Conservation (phyloP, 495 filamentous ascomycete genomes). For the Xylaria castorea region DNA sequence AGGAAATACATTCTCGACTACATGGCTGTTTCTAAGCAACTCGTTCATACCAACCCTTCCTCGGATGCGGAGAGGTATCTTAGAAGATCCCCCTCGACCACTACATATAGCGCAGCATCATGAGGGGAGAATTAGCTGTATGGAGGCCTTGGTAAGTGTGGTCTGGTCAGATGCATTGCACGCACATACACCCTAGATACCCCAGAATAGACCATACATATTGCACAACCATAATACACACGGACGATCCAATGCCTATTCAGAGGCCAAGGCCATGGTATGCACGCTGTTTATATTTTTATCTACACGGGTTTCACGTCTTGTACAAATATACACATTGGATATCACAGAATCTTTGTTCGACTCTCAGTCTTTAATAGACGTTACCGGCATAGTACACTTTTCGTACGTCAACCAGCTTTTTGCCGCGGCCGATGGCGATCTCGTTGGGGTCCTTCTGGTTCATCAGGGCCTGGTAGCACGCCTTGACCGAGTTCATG, state of each 20-base stretch:
- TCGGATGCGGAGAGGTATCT: neutral
- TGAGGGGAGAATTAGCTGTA: neutral
- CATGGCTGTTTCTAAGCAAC: neutral
- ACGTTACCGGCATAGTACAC: slow-evolving; percentile 92
- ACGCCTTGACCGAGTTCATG: slow-evolving; percentile 96
- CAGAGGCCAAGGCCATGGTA: neutral
- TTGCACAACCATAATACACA: neutral
- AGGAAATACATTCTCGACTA: neutral
- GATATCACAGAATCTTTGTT: slow-evolving; percentile 2
- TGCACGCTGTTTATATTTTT: slow-evolving; percentile 2
- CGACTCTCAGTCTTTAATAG: slow-evolving; percentile 40
- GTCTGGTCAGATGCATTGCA: neutral
- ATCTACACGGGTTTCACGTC: slow-evolving; percentile 12
- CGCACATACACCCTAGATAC: slow-evolving; percentile 7
- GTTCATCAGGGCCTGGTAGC: slow-evolving; percentile 77
- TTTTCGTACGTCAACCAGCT: slow-evolving; percentile 93
- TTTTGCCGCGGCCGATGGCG: slow-evolving; percentile 84
- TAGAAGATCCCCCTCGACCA: neutral
- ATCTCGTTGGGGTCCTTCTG: slow-evolving; percentile 89
- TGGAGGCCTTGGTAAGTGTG: neutral
- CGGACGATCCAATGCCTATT: neutral
- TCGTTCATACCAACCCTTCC: neutral
- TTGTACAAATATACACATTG: slow-evolving; percentile 26
- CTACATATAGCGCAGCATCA: neutral
- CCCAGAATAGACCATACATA: neutral